Percentiles rank a stretch among this genome's conserved stretches.
Conservation (phyloP, 805 yeast species). For the Metschnikowia matae region DNA sequence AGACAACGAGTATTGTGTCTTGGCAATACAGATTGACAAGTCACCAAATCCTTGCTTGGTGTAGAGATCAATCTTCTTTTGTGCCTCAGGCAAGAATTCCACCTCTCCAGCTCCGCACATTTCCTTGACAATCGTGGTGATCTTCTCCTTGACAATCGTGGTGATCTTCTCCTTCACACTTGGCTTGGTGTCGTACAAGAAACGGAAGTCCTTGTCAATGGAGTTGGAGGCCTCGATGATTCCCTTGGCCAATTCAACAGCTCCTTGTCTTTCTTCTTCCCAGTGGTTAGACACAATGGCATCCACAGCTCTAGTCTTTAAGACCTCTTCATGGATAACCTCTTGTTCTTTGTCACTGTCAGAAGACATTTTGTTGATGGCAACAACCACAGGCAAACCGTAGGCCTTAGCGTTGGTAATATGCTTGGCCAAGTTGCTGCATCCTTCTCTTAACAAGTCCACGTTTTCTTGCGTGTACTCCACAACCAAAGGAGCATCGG, state of each 20-base stretch:
- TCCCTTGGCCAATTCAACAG: slow-evolving; percentile 67
- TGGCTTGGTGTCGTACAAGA: slow-evolving; percentile 54
- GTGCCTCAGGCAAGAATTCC: slow-evolving; percentile 66
- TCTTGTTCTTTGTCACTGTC: slow-evolving; percentile 69
- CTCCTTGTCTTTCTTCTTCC: slow-evolving; percentile 84
- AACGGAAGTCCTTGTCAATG: slow-evolving; percentile 41
- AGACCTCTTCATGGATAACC: slow-evolving; percentile 60
- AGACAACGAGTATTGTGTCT: slow-evolving; percentile 80
- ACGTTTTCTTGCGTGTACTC: slow-evolving; percentile 70
- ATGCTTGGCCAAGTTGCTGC: slow-evolving; percentile 73
- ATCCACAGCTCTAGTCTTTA: slow-evolving; percentile 73
- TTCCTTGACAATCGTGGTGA: slow-evolving; percentile 61
- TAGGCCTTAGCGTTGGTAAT: slow-evolving; percentile 66
- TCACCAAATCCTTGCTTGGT: slow-evolving; percentile 72
- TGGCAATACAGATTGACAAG: slow-evolving; percentile 80
- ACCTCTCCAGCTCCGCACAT: slow-evolving; percentile 77
- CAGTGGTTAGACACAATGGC: slow-evolving; percentile 82
- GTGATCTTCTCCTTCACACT: slow-evolving; percentile 63
- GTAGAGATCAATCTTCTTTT: slow-evolving; percentile 62
- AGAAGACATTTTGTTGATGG: slow-evolving; percentile 73
- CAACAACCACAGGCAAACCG: slow-evolving; percentile 78
- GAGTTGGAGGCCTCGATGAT: slow-evolving; percentile 59
- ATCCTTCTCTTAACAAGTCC: slow-evolving; percentile 64
- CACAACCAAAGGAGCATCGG: slow-evolving; percentile 74
- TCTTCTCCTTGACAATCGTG: too few relatives aligned